Conservation (phyloP, 768 basidiomycete genomes). For the Mycena sanguinolenta region DNA sequence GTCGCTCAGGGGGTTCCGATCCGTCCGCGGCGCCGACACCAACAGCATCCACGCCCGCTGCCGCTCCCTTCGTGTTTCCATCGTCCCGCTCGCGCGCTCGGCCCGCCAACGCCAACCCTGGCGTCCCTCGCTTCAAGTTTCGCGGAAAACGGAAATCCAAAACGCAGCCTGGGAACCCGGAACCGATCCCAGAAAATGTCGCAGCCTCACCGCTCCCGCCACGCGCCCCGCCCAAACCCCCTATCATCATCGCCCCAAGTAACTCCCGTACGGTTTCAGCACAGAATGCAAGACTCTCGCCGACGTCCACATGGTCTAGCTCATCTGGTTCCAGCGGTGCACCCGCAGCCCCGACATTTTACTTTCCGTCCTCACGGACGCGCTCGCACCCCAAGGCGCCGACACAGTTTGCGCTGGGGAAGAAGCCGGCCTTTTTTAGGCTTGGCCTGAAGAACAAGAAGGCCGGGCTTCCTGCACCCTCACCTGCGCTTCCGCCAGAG, state of each 20-base stretch:
- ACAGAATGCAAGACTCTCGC: not conserved
- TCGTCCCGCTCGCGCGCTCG: slow-evolving; percentile 39
- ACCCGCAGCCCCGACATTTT: slow-evolving; percentile 20
- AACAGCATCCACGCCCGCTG: not conserved
- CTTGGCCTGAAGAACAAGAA: slow-evolving; percentile 24
- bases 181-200: slow-evolving; percentile 18
- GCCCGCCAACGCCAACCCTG: slow-evolving; percentile 14
- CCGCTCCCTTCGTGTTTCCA: slow-evolving; percentile 37
- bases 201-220: slow-evolving; percentile 12
- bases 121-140: slow-evolving; percentile 25
- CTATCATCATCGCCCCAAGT: not conserved
- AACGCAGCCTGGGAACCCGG: slow-evolving; percentile 4
- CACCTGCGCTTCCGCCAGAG: not conserved
- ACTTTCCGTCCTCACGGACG: slow-evolving; percentile 32
- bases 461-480: not conserved
- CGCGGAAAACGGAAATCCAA: slow-evolving; percentile 29
- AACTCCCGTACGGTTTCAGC: not conserved
- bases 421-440: slow-evolving; percentile 13
- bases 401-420: slow-evolving; percentile 26
- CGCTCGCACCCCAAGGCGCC: slow-evolving; percentile 37
- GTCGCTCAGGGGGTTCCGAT: not conserved
- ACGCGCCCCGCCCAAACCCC: not conserved
- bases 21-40: slow-evolving; percentile 1
- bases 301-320: slow-evolving; percentile 3
- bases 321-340: slow-evolving; percentile 22